These are phyloP conservation scores for Hepatocystis sp. DNA, from an alignment of 169 alveolate species.

Conservation along the genomic window DNA sequence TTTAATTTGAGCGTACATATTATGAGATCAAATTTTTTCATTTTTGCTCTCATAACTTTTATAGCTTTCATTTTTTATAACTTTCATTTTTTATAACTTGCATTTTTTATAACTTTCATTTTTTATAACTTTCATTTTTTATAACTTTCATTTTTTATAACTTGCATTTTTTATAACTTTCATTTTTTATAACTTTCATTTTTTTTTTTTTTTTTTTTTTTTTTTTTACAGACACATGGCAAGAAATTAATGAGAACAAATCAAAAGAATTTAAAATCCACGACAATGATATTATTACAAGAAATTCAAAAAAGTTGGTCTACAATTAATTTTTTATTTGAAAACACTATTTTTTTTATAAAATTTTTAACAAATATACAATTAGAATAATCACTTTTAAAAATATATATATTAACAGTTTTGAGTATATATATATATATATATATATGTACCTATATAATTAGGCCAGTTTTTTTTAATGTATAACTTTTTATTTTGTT, in stretches of 20 bases:
- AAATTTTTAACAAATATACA: constrained; percentile 74
- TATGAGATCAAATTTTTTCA: too few species aligned
- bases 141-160: too few species aligned
- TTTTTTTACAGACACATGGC: constrained; percentile 39
- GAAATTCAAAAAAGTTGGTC: constrained; percentile 71
- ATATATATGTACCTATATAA: too few species aligned
- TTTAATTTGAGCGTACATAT: too few species aligned
- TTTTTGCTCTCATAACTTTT: too few species aligned
- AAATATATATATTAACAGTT: neutral
- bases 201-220: neutral
- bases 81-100: too few species aligned
- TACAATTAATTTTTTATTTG: constrained; percentile 59
- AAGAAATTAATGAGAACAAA: constrained; percentile 47
- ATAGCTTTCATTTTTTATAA: too few species aligned
- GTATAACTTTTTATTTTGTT: too few species aligned
- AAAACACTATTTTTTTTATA: constrained; percentile 71
- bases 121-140: too few species aligned
- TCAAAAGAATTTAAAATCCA: constrained; percentile 24
- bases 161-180: too few species aligned
- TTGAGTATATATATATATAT: neutral
- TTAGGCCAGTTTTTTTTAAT: too few species aligned
- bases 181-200: neutral
- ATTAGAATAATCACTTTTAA: constrained; percentile 19
- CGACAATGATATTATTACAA: constrained; percentile 43
- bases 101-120: too few species aligned